Evolutionary conservation across 2,329 filamentous ascomycete genomes (phyloP), one percentile per base, ranked within the genome.

Genomic region (Cercospora sp.): DNA sequence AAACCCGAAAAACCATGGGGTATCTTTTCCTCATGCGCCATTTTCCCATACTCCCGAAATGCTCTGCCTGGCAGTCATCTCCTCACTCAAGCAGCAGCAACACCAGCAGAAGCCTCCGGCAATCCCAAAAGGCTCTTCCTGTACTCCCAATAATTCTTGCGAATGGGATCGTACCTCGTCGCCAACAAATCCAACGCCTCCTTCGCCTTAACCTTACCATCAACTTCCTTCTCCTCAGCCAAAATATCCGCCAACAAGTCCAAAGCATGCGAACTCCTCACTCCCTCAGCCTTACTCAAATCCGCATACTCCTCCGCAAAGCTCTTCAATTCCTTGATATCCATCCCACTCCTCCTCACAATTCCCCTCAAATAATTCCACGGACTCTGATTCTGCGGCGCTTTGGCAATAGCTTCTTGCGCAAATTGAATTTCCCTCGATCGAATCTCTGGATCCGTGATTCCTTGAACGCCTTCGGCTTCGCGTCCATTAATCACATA

Each of bases 101-200:
- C 62, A 40, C 20, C 26, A 10, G 36, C 40, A 20, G 36, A 53
- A 59, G 55, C 18, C 13, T 60, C 60, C n/a, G 64, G 58, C 66
- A 75, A 48, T 7, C 72, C 77, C 60, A 88, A 76, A 73, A 83
- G 76, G 51, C 78, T 80, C 77, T 88, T 88, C 76, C 87, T 85
- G 81, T 91, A 97, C 75, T 91, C 89, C 95, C 95, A 99, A 81
- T 97, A 99, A 71, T 94, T 94, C 72, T 89, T 90, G 67, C 95
- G 85, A 68, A 99, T 90, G 6, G 92, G 92, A 84, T 99, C 95
- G 86, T 93, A 99, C 82, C 90, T 94, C 76, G 90, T 89, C 59
- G 88, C 90, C 75, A 99, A 79, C 69, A 96, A 82, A 67, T 86
- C 86, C 75, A 97, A 80, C 69, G 91, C 93, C 76, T 88, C 80